phyloP scores from a whole-genome alignment of 495 filamentous ascomycete genomes.

The Tirmania nivea region DNA sequence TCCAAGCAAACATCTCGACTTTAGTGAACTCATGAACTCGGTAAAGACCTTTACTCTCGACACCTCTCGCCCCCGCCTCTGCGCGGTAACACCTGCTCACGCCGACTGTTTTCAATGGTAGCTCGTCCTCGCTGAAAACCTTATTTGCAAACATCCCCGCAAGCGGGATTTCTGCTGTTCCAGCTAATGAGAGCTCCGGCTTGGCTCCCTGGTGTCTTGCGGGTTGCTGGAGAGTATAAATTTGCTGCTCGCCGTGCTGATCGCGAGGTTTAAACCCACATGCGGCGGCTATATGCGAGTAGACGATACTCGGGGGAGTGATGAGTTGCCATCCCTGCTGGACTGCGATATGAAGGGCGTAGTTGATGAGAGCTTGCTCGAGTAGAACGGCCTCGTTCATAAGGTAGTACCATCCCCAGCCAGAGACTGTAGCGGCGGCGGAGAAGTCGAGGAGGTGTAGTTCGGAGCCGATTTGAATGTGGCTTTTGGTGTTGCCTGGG shows the following conservation, averaged over 20 bases:
- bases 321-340: conserved; percentile 47
- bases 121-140: conserved; percentile 34
- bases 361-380: conserved; percentile 80
- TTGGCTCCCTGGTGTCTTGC: conserved; percentile 4
- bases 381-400: conserved; percentile 71
- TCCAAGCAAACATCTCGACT: conserved; percentile 92
- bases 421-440: conserved; percentile 50
- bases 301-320: conserved; percentile 72
- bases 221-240: conserved; percentile 37
- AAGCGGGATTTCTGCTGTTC: conserved; percentile 83
- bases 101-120: conserved; percentile 62
- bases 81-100: conserved; percentile 79
- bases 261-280: conserved; percentile 91
- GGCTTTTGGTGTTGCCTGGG: conserved; percentile 26
- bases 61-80: conserved; percentile 74
- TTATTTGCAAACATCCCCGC: conserved; percentile 71
- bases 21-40: conserved; percentile 99
- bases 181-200: conserved; percentile 35
- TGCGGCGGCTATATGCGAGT: conserved; percentile 68
- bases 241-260: conserved; percentile 70
- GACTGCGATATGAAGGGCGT: conserved; percentile 38
- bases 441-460: conserved; percentile 72
- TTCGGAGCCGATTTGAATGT: conserved; percentile 64
- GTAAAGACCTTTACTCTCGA: conserved; percentile 83
- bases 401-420: conserved; percentile 96